A percentile compares a stretch with the other conserved stretches of the same genome.
These are phyloP conservation scores for Sphagnum tenellum DNA, from an alignment of 225 moss, liverwort and hornwort species.

Conservation along the genomic window DNA sequence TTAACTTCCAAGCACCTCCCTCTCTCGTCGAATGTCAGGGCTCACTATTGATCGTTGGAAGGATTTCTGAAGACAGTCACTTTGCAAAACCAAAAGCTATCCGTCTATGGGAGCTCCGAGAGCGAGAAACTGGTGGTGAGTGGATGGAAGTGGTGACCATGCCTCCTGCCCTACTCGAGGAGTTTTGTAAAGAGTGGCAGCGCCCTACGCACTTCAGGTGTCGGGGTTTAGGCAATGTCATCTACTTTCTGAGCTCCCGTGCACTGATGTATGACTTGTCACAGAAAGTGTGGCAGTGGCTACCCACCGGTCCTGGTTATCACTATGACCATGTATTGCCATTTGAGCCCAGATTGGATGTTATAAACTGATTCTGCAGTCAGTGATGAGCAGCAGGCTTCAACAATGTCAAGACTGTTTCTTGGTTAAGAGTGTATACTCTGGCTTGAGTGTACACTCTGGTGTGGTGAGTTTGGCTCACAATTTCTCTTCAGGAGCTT, in stretches of 20 bases:
- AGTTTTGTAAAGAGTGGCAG: conserved; percentile 56
- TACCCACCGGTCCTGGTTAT: conserved; percentile 46
- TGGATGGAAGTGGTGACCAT: conserved; percentile 52
- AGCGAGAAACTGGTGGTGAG: conserved; percentile 43
- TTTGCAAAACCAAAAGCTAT: conserved; percentile 59
- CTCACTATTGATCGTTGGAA: conserved; percentile 41
- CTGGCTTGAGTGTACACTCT: too few species aligned
- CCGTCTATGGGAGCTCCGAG: conserved; percentile 41
- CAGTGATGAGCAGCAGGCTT: too few species aligned
- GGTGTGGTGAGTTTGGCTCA: too few species aligned
- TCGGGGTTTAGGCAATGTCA: conserved; percentile 48
- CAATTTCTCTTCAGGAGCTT: too few species aligned
- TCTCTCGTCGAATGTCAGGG: conserved; percentile 56
- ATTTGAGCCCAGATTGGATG: conserved; percentile 50
- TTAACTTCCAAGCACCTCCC: conserved; percentile 55
- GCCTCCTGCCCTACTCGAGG: conserved; percentile 55
- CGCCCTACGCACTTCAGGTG: conserved; percentile 55
- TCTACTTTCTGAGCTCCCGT: conserved; percentile 49
- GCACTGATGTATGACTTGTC: conserved; percentile 60
- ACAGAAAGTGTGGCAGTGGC: conserved; percentile 61
- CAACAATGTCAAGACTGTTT: too few species aligned
- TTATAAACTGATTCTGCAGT: conserved; percentile 18
- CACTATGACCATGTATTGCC: conserved; percentile 62
- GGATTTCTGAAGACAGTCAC: conserved; percentile 53
- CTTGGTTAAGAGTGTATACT: too few species aligned